Evolutionary conservation across 176 grass and related monocot species (phyloP).

Genomic region (Triticum monococcum): DNA sequence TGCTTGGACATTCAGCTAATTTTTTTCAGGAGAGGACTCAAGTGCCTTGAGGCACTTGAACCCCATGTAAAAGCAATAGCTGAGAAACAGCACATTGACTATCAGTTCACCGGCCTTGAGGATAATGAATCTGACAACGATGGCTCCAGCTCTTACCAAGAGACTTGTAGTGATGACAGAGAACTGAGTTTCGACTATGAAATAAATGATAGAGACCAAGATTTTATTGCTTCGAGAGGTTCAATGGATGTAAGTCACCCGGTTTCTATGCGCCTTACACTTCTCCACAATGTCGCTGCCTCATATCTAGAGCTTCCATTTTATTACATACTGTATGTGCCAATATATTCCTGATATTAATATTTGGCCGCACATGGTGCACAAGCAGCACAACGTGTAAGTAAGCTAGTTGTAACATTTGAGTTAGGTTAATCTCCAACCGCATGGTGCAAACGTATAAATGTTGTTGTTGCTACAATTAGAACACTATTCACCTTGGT

Average conservation of each 20-base stretch:
- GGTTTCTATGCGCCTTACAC: neutral
- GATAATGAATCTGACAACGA: conserved; percentile 60
- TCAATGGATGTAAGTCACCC: conserved; percentile 69
- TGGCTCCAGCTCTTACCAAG: conserved; percentile 43
- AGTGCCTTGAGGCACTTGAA: conserved; percentile 77
- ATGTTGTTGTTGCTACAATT: too few relatives aligned
- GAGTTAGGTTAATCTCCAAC: neutral
- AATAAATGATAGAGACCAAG: conserved; percentile 49
- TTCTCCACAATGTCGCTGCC: neutral
- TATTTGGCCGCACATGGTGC: neutral
- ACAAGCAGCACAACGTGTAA: neutral
- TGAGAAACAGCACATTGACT: conserved; percentile 79
- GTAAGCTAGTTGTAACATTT: neutral
- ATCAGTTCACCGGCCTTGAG: conserved; percentile 68
- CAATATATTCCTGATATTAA: neutral
- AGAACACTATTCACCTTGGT: too few relatives aligned
- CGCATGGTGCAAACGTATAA: too few relatives aligned
- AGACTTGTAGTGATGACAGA: conserved; percentile 58
- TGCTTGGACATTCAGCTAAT: conserved; percentile 54
- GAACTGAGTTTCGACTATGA: conserved; percentile 73
- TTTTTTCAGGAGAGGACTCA: conserved; percentile 84
- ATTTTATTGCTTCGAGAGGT: conserved; percentile 46
- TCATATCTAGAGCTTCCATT: neutral
- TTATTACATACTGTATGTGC: neutral
- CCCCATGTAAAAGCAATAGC: conserved; percentile 74